Percentiles rank a stretch among this genome's conserved stretches.
phyloP scores from a whole-genome alignment of 192 early-diverging fungal genomes.

The Coemansia sp. region DNA sequence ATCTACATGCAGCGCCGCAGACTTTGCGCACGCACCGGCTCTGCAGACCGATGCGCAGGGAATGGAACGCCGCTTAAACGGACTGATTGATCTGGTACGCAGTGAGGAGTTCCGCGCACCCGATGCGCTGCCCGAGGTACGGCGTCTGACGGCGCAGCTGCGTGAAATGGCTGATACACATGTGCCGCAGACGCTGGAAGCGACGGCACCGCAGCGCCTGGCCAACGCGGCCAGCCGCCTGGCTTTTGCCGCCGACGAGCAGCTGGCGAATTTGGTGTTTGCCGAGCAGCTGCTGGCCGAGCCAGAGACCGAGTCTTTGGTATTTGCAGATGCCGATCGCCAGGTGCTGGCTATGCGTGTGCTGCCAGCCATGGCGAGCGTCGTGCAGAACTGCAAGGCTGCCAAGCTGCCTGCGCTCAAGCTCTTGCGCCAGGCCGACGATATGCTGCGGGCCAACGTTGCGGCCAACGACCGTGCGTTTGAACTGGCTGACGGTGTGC shows the following conservation, averaged over 20 bases:
- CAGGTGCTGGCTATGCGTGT: conserved; percentile 27
- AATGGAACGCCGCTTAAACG: conserved; percentile 75
- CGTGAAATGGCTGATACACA: conserved; percentile 66
- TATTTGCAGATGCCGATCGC: conserved; percentile 21
- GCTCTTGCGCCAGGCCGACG: conserved; percentile 65
- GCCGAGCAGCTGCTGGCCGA: conserved; percentile 34
- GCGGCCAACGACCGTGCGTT: conserved; percentile 1
- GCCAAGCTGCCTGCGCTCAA: conserved; percentile 65
- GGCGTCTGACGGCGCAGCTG: conserved; percentile 66
- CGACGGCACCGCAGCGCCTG: conserved; percentile 56
- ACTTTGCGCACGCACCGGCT: conserved; percentile 65
- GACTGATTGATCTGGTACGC: conserved; percentile 72
- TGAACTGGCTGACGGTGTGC: conserved; percentile 14
- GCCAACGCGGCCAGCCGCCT: conserved; percentile 53
- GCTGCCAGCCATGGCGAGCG: conserved; percentile 36
- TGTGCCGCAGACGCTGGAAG: conserved; percentile 50
- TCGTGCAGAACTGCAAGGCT: conserved; percentile 44
- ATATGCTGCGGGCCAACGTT: conserved; percentile 39
- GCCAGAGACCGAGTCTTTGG: neutral
- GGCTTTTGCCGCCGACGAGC: conserved; percentile 69
- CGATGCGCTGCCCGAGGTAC: conserved; percentile 67
- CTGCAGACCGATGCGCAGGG: conserved; percentile 76
- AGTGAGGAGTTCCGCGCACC: conserved; percentile 73
- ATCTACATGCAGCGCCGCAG: conserved; percentile 63
- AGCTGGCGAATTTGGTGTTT: conserved; percentile 58